Percentiles rank a stretch among this genome's conserved stretches.
These are phyloP conservation scores for Solanum chmielewskii DNA, from an alignment of 257 asterid genomes.

Conservation along the genomic window DNA sequence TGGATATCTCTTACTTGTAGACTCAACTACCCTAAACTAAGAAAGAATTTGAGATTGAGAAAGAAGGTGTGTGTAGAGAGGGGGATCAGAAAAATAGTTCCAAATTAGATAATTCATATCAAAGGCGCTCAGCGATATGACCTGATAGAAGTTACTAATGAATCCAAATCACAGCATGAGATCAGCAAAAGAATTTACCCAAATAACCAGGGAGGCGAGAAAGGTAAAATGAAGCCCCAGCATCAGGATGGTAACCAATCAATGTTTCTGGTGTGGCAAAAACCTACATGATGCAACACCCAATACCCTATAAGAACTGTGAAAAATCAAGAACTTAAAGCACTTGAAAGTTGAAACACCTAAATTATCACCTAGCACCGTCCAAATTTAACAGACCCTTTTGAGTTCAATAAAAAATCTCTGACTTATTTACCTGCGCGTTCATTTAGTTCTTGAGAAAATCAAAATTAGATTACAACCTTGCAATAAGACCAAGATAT, in stretches of 20 bases:
- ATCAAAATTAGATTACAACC: not conserved
- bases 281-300: conserved; percentile 34
- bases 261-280: conserved; percentile 88
- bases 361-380: not conserved
- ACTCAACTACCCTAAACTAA: not conserved
- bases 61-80: not conserved
- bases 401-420: not conserved
- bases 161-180: not conserved
- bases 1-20: not conserved
- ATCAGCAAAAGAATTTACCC: conserved; percentile 30
- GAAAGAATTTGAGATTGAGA: not conserved
- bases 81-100: not conserved
- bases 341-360: not conserved
- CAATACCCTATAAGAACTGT: not conserved
- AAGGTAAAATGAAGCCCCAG: conserved; percentile 93
- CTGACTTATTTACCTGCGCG: not conserved
- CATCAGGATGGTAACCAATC: conserved; percentile 98
- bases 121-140: not conserved
- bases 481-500: not conserved
- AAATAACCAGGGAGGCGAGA: conserved; percentile 89
- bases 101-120: not conserved
- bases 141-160: not conserved
- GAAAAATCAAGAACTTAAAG: not conserved
- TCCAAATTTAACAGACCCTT: not conserved
- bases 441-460: not conserved